Conservation (phyloP, 2,329 filamentous ascomycete species). For the Aspergillus fructus region DNA sequence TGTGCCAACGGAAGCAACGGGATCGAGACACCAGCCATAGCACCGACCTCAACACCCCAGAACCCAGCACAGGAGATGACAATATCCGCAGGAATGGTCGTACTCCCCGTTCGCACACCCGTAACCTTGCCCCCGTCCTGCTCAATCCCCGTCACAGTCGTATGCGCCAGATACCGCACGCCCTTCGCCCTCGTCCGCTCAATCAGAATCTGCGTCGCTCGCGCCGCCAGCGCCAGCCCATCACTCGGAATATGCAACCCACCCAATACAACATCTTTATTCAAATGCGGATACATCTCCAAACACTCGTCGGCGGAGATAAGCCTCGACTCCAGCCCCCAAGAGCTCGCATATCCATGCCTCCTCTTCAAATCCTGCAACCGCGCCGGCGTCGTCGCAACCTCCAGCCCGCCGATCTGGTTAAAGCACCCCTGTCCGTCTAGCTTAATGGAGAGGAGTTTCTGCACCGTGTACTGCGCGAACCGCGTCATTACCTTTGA, state of each 20-base stretch:
- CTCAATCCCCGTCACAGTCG: constrained; percentile 59
- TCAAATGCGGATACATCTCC: constrained; percentile 55
- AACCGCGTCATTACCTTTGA: constrained; percentile 53
- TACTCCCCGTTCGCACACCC: constrained; percentile 53
- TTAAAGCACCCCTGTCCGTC: constrained; percentile 57
- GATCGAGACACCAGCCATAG: constrained; percentile 58
- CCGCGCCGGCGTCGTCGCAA: constrained; percentile 60
- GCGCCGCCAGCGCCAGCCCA: constrained; percentile 60
- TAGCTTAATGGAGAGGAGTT: constrained; percentile 54
- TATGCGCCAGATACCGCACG: constrained; percentile 57
- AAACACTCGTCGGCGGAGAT: constrained; percentile 54
- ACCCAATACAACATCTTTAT: constrained; percentile 55
- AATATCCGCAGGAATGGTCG: constrained; percentile 57
- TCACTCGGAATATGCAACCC: constrained; percentile 62
- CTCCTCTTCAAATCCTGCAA: constrained; percentile 63
- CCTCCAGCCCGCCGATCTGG: constrained; percentile 62
- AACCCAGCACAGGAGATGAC: constrained; percentile 64
- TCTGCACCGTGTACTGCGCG: constrained; percentile 62
- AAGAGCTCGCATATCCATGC: constrained; percentile 60
- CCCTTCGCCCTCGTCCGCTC: constrained; percentile 58
- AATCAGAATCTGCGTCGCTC: constrained; percentile 62
- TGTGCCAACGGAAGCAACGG: constrained; percentile 62
- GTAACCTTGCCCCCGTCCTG: constrained; percentile 52
- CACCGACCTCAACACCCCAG: constrained; percentile 65
- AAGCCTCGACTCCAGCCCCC: constrained; percentile 58